These are phyloP conservation scores for Nothophoma quercina DNA, from an alignment of 2,329 filamentous ascomycete species.

Conservation along the genomic window DNA sequence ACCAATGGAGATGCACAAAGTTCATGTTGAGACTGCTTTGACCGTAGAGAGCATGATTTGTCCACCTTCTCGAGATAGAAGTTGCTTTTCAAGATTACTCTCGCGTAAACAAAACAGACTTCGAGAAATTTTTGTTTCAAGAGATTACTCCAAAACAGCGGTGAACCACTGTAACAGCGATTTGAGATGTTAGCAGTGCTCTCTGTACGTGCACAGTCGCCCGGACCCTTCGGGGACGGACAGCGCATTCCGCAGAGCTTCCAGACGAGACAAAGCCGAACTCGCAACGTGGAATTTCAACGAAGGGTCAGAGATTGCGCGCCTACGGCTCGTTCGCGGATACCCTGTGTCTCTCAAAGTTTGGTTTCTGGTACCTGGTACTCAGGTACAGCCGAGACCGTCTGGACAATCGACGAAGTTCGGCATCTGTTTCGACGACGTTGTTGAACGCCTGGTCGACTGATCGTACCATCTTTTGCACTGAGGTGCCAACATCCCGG, in stretches of 20 bases:
- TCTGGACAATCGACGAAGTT: constrained; percentile 1
- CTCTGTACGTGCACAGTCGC: neutral
- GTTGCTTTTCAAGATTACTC: neutral
- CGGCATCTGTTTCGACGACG: neutral
- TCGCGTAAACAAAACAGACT: neutral
- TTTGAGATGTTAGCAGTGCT: neutral
- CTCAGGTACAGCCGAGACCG: constrained; percentile 3
- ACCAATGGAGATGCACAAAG: neutral
- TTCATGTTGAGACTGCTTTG: neutral
- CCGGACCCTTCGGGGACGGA: neutral
- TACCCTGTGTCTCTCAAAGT: constrained; percentile 6
- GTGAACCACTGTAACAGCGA: neutral
- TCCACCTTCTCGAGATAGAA: neutral
- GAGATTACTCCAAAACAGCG: neutral
- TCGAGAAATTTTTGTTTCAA: neutral
- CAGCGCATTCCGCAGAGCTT: constrained; percentile 5
- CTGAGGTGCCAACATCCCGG: neutral
- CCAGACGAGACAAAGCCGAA: neutral
- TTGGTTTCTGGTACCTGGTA: constrained; percentile 4
- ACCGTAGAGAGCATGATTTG: neutral
- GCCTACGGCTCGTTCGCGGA: constrained; percentile 4
- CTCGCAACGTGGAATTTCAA: neutral
- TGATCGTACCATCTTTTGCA: constrained; percentile 4
- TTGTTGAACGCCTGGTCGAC: constrained; percentile 8
- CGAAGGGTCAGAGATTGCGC: neutral